These are phyloP conservation scores for Cladosporium sp. DNA, from an alignment of 2,329 filamentous ascomycete species.

Conservation along the genomic window DNA sequence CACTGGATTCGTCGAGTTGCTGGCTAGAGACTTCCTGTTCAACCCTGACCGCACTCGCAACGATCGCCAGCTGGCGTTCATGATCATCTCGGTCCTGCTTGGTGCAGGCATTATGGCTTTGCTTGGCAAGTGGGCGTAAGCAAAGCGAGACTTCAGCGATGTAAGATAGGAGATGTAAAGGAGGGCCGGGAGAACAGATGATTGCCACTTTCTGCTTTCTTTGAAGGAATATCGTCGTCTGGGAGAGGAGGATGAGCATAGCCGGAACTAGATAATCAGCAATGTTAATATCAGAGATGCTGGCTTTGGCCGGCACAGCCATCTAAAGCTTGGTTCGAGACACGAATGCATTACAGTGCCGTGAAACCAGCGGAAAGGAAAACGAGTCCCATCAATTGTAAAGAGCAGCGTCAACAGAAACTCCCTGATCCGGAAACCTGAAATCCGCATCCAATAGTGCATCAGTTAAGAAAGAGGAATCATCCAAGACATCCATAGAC, in stretches of 20 bases:
- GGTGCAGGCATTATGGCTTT: constrained; percentile 72
- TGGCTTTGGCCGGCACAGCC: too few relatives aligned
- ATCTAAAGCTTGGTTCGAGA: too few relatives aligned
- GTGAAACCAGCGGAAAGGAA: too few relatives aligned
- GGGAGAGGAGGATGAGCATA: too few relatives aligned
- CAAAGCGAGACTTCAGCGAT: not conserved
- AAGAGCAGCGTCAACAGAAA: not conserved
- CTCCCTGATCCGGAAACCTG: not conserved
- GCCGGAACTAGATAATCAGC: too few relatives aligned
- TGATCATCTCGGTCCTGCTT: constrained; percentile 82
- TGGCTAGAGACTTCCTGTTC: constrained; percentile 51
- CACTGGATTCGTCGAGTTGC: constrained; percentile 44
- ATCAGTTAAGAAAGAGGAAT: not conserved
- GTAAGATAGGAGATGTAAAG: constrained; percentile 15
- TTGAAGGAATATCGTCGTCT: too few relatives aligned
- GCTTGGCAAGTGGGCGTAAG: constrained; percentile 76
- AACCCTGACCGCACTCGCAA: constrained; percentile 84
- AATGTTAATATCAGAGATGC: too few relatives aligned
- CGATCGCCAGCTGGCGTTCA: constrained; percentile 81
- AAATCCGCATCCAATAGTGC: not conserved
- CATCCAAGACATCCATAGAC: constrained; percentile 11
- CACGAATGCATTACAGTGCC: too few relatives aligned
- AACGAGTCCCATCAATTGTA: too few relatives aligned
- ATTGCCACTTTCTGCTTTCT: too few relatives aligned
- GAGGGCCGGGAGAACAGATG: too few relatives aligned